These are phyloP conservation scores for Termitomyces sp. DNA, from an alignment of 768 basidiomycete genomes.

Conservation along the genomic window DNA sequence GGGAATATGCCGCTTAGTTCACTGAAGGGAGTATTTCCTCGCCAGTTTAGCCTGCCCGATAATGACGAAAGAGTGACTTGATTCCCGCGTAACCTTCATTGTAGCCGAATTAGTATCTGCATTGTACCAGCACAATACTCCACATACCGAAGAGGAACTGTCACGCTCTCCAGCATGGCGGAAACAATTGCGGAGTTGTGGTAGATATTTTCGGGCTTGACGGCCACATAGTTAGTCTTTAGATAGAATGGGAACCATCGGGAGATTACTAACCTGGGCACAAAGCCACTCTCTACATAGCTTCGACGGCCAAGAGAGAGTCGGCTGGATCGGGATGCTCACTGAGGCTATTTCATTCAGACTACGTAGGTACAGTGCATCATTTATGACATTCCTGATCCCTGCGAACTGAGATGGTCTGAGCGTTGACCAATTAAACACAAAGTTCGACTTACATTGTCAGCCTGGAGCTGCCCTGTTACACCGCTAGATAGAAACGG, in stretches of 20 bases:
- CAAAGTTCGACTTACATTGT: constrained; percentile 36
- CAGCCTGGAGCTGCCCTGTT: constrained; percentile 19
- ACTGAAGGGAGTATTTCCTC: constrained; percentile 47
- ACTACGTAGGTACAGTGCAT: constrained; percentile 52
- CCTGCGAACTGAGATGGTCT: constrained; percentile 25
- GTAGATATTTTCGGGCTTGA: constrained; percentile 32
- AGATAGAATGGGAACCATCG: neutral
- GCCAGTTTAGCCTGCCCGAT: constrained; percentile 43
- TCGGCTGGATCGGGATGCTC: constrained; percentile 44
- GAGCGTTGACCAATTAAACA: constrained; percentile 3
- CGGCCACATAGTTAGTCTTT: neutral
- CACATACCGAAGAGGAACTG: constrained; percentile 52
- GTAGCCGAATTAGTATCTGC: neutral
- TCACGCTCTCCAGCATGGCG: constrained; percentile 51
- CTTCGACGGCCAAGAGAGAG: constrained; percentile 35
- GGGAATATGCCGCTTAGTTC: constrained; percentile 54
- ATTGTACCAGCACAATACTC: constrained; percentile 1
- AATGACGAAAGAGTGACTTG: constrained; percentile 38
- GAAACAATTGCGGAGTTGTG: constrained; percentile 55
- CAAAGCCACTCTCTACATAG: constrained; percentile 20
- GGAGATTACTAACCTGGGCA: constrained; percentile 19
- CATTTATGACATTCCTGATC: constrained; percentile 48
- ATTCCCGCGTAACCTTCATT: constrained; percentile 24
- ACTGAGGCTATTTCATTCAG: constrained; percentile 45
- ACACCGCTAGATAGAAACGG: constrained; percentile 46